Base-by-base conservation (phyloP, 2,329 filamentous ascomycete species). In the Metarhizium rileyi region DNA sequence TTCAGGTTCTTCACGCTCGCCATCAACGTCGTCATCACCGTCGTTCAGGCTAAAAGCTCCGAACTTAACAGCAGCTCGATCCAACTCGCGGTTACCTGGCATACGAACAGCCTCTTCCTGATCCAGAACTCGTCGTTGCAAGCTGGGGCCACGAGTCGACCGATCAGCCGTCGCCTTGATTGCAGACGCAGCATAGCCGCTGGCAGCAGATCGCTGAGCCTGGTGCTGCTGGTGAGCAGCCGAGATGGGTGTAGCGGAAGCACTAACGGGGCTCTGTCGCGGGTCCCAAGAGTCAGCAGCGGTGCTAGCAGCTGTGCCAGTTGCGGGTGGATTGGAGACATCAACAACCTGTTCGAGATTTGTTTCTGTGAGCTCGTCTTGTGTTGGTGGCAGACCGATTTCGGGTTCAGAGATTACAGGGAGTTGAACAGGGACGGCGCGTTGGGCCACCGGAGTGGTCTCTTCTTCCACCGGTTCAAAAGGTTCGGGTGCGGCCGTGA, bases 51-150 rank as follows among this genome's bases (percentile, higher is more conserved):
- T 94, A 75, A 98, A 88, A 66, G 90, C 94, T 55, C 93, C 93
- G 66, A 98, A 98, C 65, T 97, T 91, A 45, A 98, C 90, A 46
- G 90, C 87, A 57, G 91, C 82, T 60, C 90, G 84, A 65, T 97
- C 91, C 26, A 98, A 86, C 48, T 93, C 90, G 58, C 93, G 90
- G 72, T 96, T 95, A 52, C 88, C 90, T 43, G 93, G 93, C 91
- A 98, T 96, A 56, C 95, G 90, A 38, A 98, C 93, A 52, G 93
- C 89, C 71, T 98, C 93, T 68, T 95, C 90, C 65, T 98, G 93
- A 60, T 97, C 90, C 61, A 95, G 76, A 48, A 96, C 78, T 61
- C 89, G 86, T 57, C 91, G 83, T 66, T 94, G 86, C 67, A 86
- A 89, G 70, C 84, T 90, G 20, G 88, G 80, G 49, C 82, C 83